Conservation (phyloP, 352 stramenopile genomes). For the Phytophthora ramorum region DNA sequence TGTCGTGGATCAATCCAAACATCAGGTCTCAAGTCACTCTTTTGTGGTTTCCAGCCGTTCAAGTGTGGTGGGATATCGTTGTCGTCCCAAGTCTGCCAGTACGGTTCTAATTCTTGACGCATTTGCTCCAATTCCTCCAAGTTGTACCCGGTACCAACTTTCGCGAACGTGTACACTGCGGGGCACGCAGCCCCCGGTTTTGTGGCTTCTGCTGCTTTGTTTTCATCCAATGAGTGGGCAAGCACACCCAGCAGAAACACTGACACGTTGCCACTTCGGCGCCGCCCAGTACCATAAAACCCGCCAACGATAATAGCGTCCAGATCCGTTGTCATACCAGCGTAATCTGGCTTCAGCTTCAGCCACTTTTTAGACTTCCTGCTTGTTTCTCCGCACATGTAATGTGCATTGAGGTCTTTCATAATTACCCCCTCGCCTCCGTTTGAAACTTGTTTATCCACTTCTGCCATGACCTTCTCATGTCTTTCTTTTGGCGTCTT, state of each 20-base stretch:
- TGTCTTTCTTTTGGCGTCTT: slow-evolving; percentile 80
- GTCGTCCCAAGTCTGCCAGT: slow-evolving; percentile 80
- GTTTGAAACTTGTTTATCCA: slow-evolving; percentile 75
- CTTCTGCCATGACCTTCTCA: slow-evolving; percentile 82
- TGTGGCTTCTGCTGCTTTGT: slow-evolving; percentile 50
- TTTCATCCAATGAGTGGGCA: slow-evolving; percentile 64
- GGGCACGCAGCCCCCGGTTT: slow-evolving; percentile 59
- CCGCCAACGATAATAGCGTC: slow-evolving; percentile 84
- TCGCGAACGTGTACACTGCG: slow-evolving; percentile 80
- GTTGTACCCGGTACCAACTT: slow-evolving; percentile 88
- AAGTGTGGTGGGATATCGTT: slow-evolving; percentile 76
- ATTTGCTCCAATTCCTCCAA: slow-evolving; percentile 78
- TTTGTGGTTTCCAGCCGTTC: slow-evolving; percentile 81
- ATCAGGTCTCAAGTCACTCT: slow-evolving; percentile 76
- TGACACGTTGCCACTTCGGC: slow-evolving; percentile 81
- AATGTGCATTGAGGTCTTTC: slow-evolving; percentile 88
- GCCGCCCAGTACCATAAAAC: slow-evolving; percentile 80
- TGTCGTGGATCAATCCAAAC: slow-evolving; percentile 85
- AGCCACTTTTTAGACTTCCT: slow-evolving; percentile 85
- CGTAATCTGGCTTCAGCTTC: slow-evolving; percentile 90
- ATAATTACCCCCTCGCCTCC: slow-evolving; percentile 86
- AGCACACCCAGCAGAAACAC: slow-evolving; percentile 84
- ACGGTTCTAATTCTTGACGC: slow-evolving; percentile 75
- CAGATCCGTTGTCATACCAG: slow-evolving; percentile 84
- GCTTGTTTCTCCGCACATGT: slow-evolving; percentile 88